phyloP scores from a whole-genome alignment of 2,329 filamentous ascomycete species.

The Amesomyces nigricolor region DNA sequence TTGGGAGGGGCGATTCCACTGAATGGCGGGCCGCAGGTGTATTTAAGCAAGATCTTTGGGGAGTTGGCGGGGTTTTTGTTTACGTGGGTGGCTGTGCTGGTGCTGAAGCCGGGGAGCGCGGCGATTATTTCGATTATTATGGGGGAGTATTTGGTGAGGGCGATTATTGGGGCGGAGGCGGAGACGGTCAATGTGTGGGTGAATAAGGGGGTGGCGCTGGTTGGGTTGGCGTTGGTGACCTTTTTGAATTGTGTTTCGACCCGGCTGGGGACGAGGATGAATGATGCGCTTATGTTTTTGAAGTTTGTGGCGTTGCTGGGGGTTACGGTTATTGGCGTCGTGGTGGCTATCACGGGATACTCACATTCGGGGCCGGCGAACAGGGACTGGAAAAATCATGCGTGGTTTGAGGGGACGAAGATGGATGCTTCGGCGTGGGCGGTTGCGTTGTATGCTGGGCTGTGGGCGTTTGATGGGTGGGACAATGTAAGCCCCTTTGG shows the following conservation, averaged over 20 bases:
- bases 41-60: conserved; percentile 92
- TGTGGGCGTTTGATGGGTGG: conserved; percentile 99
- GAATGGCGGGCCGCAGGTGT: conserved; percentile 90
- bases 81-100: conserved; percentile 91
- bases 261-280: conserved; percentile 75
- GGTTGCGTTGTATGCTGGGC: conserved; percentile 85
- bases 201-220: conserved; percentile 79
- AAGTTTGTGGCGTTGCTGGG: conserved; percentile 88
- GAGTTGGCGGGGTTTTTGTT: conserved; percentile 91
- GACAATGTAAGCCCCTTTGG: conserved; percentile 66
- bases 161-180: conserved; percentile 79
- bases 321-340: conserved; percentile 79
- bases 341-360: conserved; percentile 81
- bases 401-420: conserved; percentile 85
- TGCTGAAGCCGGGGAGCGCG: conserved; percentile 86
- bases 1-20: conserved; percentile 91
- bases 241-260: conserved; percentile 88
- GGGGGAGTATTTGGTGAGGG: conserved; percentile 92
- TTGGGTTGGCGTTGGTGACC: conserved; percentile 70
- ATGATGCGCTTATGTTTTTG: conserved; percentile 92
- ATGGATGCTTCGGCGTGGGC: conserved; percentile 81
- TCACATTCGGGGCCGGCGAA: conserved; percentile 71
- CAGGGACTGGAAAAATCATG: conserved; percentile 76
- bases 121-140: conserved; percentile 98
- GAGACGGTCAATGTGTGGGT: conserved; percentile 79